Conservation (phyloP, 2,329 filamentous ascomycete species). For the Aspergillus sp. region DNA sequence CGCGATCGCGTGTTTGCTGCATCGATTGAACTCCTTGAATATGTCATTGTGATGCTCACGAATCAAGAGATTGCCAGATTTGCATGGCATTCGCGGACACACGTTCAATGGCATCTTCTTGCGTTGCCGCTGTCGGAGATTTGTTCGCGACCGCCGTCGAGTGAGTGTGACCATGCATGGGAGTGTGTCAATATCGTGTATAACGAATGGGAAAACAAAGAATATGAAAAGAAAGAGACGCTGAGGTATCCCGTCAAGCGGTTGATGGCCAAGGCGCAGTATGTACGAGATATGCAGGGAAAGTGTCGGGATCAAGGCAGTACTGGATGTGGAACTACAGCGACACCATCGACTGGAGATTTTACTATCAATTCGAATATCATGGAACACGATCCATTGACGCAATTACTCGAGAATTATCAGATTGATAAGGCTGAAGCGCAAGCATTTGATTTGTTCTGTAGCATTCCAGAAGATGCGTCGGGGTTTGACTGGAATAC, state of each 20-base stretch:
- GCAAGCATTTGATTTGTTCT: too few species aligned
- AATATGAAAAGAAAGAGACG: slow-evolving; percentile 46
- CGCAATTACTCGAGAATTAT: too few species aligned
- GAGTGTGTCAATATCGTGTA: slow-evolving; percentile 48
- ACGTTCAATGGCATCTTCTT: slow-evolving; percentile 59
- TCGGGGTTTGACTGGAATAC: too few species aligned
- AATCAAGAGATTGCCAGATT: slow-evolving; percentile 59
- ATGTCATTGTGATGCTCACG: slow-evolving; percentile 60
- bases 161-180: slow-evolving; percentile 59
- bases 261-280: slow-evolving; percentile 55
- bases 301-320: too few species aligned
- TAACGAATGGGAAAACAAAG: slow-evolving; percentile 28
- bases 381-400: too few species aligned
- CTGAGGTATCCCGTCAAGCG: slow-evolving; percentile 61
- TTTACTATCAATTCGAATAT: too few species aligned
- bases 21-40: slow-evolving; percentile 70
- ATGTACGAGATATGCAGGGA: slow-evolving; percentile 47
- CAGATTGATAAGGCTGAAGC: too few species aligned
- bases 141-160: slow-evolving; percentile 52
- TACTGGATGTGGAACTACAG: too few species aligned
- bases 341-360: too few species aligned
- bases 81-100: slow-evolving; percentile 61
- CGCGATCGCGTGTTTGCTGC: slow-evolving; percentile 67
- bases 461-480: too few species aligned
- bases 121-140: slow-evolving; percentile 51